Base-by-base conservation (phyloP, 331 rosid species). In the Telfairia occidentalis region DNA sequence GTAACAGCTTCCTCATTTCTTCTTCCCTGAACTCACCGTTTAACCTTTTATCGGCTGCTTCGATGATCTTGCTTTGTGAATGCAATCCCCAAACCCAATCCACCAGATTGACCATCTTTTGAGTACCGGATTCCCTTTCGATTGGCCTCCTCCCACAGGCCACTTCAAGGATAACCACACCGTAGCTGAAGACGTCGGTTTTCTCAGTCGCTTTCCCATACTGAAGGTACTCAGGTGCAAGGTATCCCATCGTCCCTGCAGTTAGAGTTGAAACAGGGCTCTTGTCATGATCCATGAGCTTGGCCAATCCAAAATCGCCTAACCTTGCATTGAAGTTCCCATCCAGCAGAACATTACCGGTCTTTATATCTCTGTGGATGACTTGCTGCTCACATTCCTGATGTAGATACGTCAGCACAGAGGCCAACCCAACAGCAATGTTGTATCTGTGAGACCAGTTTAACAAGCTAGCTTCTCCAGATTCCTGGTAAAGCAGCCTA, bases 91-190 rank as follows among this genome's bases (percentile, higher is more conserved):
- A 92, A 63, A 92, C 96, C 87, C 87, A 92, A 63, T 92, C 97
- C 26, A 92, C 95, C 78, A 92, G 82, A 80, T 90, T 92, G 71
- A 92, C 95, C 88, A 85, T 87, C 38, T 84, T 82, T 11, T 83
- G 81, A 34, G 81, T 79, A 5, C 61, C 82, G 1, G 78, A n/a
- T 7, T 86, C 85, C 53, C 81, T 84, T 76, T 92, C 94, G 26
- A 92, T 90, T 15, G 96, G 96, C 61, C 96, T 90, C 80, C 96
- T 90, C 21, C 98, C 96, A 76, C 98, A 92, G 13, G 92, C 92
- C 78, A 89, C 88, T 67, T 90, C 97, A 49, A 90, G 90, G 23
- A 85, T 80, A 55, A 92, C 96, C 63, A 92, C 89, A 0, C 96
- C 96, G 57, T 70, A 92, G 85, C 96, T 90, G 81, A 88, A 92